Percentiles rank a stretch among this genome's conserved stretches.
Evolutionary conservation across 2,329 filamentous ascomycete species (phyloP).

Genomic region (Ceratocystis papillata): DNA sequence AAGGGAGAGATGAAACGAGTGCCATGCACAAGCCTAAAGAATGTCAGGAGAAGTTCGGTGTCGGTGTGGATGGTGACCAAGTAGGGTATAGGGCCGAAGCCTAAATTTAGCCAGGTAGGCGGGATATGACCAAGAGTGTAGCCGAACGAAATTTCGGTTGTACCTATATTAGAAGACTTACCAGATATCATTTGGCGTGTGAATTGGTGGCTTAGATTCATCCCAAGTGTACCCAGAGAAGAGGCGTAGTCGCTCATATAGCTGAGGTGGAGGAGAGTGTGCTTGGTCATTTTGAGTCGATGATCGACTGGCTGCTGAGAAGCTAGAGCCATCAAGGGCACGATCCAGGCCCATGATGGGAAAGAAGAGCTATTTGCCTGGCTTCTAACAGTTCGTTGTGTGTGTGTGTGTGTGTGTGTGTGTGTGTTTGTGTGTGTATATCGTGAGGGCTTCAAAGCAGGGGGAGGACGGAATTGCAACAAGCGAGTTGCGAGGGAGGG

Average conservation of each 20-base stretch:
- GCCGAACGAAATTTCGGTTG: neutral
- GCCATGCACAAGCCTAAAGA: conserved; percentile 53
- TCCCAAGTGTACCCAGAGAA: conserved; percentile 69
- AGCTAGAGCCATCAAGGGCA: conserved; percentile 23
- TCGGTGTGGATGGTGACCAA: neutral
- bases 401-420: neutral
- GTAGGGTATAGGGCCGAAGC: neutral
- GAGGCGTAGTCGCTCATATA: conserved; percentile 62
- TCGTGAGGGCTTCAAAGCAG: neutral
- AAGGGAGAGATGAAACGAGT: conserved; percentile 42
- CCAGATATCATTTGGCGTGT: conserved; percentile 82
- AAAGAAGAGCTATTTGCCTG: neutral
- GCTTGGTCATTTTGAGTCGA: conserved; percentile 16
- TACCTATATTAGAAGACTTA: conserved; percentile 31
- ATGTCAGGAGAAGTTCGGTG: neutral
- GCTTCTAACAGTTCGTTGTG: neutral
- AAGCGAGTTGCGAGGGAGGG: neutral
- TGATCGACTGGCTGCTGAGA: conserved; percentile 8
- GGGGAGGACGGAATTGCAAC: neutral
- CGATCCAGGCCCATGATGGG: conserved; percentile 21
- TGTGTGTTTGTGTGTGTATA: neutral
- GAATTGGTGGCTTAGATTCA: conserved; percentile 47
- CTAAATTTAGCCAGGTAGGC: neutral
- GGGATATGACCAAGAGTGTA: too few relatives aligned
- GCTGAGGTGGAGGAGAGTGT: conserved; percentile 46